phyloP scores from a whole-genome alignment of 208 protist species.

The Leishmania gerbilli region DNA sequence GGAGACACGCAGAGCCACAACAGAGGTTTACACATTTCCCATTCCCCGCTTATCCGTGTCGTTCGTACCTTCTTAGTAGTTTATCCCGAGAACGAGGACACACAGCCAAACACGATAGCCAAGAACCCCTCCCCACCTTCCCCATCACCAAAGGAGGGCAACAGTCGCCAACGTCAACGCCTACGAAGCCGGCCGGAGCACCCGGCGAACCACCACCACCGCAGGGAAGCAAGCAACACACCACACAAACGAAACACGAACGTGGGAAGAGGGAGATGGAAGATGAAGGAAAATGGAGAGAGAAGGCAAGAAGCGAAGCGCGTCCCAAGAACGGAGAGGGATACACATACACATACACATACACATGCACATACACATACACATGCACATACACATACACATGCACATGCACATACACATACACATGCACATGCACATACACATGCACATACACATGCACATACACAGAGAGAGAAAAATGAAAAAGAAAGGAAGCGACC shows the following conservation, averaged over 20 bases:
- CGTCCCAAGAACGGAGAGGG: background rate
- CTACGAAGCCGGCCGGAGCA: too few relatives aligned
- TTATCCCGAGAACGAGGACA: background rate
- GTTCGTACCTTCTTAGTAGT: background rate
- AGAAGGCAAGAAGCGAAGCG: background rate
- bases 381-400: background rate
- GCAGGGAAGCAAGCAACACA: too few relatives aligned
- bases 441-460: background rate
- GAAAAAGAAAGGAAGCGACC: background rate
- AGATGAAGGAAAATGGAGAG: too few relatives aligned
- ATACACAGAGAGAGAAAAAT: background rate
- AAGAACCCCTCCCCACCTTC: too few relatives aligned
- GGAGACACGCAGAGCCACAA: too few relatives aligned
- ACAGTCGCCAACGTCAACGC: too few relatives aligned
- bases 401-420: background rate
- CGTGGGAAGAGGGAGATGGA: background rate
- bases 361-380: background rate
- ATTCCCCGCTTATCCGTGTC: too few relatives aligned
- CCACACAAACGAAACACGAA: background rate
- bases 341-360: background rate
- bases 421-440: background rate
- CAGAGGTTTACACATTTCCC: too few relatives aligned
- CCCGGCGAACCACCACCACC: too few relatives aligned
- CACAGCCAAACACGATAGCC: background rate
- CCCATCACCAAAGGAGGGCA: background rate